These are phyloP conservation scores for Aleurites moluccanus DNA, from an alignment of 441 rosid genomes.

Conservation along the genomic window DNA sequence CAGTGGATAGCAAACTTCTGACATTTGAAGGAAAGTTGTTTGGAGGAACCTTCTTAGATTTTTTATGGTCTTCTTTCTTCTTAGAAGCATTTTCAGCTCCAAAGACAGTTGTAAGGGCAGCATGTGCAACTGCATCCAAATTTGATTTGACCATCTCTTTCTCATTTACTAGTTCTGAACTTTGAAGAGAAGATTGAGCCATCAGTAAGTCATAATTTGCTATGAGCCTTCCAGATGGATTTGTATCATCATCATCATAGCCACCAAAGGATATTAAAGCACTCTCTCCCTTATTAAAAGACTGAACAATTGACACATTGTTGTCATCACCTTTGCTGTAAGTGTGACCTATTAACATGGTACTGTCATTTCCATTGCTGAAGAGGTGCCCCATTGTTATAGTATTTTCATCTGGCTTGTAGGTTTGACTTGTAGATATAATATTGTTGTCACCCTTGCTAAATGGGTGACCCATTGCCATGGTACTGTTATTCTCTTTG, in stretches of 20 bases:
- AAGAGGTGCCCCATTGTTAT: slow-evolving; percentile 46
- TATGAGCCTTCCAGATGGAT: slow-evolving; percentile 43
- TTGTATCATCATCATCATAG: slow-evolving; percentile 50
- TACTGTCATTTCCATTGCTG: slow-evolving; percentile 38
- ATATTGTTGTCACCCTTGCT: slow-evolving; percentile 38
- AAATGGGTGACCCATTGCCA: slow-evolving; percentile 32
- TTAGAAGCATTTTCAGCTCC: slow-evolving; percentile 37
- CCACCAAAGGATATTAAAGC: slow-evolving; percentile 73
- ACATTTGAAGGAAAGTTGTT: slow-evolving; percentile 81
- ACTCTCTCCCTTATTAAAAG: slow-evolving; percentile 47
- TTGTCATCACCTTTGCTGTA: slow-evolving; percentile 31
- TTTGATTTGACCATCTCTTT: slow-evolving; percentile 36
- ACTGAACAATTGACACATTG: slow-evolving; percentile 34
- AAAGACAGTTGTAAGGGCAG: slow-evolving; percentile 30
- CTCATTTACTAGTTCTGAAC: slow-evolving; percentile 32
- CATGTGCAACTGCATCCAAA: slow-evolving; percentile 28
- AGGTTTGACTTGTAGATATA: slow-evolving; percentile 51
- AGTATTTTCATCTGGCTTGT: slow-evolving; percentile 43
- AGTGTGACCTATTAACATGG: slow-evolving; percentile 35
- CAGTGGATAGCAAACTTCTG: slow-evolving; percentile 76
- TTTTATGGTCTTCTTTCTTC: slow-evolving; percentile 54
- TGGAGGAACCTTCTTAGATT: slow-evolving; percentile 47
- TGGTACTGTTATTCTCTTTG: slow-evolving; percentile 33
- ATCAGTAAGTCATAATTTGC: slow-evolving; percentile 52
- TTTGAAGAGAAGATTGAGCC: slow-evolving; percentile 40